phyloP scores from a whole-genome alignment of 495 filamentous ascomycete genomes.

The Penicillium steckii region DNA sequence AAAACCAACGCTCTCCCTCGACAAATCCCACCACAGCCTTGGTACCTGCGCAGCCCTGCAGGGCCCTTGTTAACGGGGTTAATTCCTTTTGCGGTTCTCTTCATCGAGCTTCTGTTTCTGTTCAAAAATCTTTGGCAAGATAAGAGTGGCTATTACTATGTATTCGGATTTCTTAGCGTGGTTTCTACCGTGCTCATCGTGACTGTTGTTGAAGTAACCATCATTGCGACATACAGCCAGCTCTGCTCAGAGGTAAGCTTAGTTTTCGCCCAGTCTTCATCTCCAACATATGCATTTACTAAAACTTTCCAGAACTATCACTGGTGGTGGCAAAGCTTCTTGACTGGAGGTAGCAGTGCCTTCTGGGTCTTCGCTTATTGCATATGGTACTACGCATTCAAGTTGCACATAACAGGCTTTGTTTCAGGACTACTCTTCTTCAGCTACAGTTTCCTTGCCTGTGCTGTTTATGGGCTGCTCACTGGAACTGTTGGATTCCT shows the following conservation, averaged over 20 bases:
- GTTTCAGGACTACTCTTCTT: constrained; percentile 84
- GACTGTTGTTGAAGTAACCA: constrained; percentile 83
- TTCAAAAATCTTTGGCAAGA: constrained; percentile 92
- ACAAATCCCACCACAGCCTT: constrained; percentile 75
- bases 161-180: constrained; percentile 85
- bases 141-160: constrained; percentile 92
- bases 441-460: constrained; percentile 78
- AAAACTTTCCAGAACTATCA: constrained; percentile 66
- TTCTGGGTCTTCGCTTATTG: constrained; percentile 88
- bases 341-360: constrained; percentile 74
- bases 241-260: constrained; percentile 69
- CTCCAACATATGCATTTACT: background rate
- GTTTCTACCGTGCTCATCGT: constrained; percentile 73
- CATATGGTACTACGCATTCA: constrained; percentile 82
- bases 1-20: constrained; percentile 74
- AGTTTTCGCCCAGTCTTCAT: background rate
- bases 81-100: constrained; percentile 90
- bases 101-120: constrained; percentile 90
- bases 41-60: constrained; percentile 68
- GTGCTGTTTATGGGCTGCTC: constrained; percentile 78
- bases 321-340: constrained; percentile 95
- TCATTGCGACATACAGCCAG: constrained; percentile 84
- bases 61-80: constrained; percentile 72
- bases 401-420: constrained; percentile 80
- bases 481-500: constrained; percentile 88